Base-by-base conservation (phyloP, 768 basidiomycete species). In the Mycena kentingensis region DNA sequence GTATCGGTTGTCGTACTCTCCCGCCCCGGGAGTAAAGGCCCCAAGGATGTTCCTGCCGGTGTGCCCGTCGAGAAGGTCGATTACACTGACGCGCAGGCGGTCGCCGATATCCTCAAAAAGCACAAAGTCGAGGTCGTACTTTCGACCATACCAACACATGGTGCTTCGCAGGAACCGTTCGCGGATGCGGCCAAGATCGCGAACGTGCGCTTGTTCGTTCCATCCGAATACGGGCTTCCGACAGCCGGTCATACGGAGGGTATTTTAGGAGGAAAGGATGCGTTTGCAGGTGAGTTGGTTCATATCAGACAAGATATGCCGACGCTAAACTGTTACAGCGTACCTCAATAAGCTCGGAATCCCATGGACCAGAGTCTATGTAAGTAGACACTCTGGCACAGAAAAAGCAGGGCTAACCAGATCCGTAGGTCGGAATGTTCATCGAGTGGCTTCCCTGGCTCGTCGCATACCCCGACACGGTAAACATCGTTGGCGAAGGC, bases 221-320 rank as follows among this genome's bases (percentile, higher is more conserved):
- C 73, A 3, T 68, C 66, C n/a, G 74, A 74, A 50, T 75, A 60
- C 22, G 71, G 74, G 18, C 57, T 69, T 51, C 64, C 70, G 13
- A 70, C 67, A 0, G 65, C 66, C 21, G 73, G 67, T 3, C 61
- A 62, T 5, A 66, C 63, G 29, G 65, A 63, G 0, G 67, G 69
- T 49, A 15, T 42, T 60, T 42, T 57, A 13, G 26, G 42, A 48
- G 49, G 26, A 4, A 73, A 73, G 46, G 61, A 65, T 21, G 45
- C 60, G 31, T 47, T 71, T 43, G 70, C 64, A 27, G 61, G 72
- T 65, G 12, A 45, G 65, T 54, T 28, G 24, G 11, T 24, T 22
- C 13, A 8, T 21, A 3, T 25, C 22, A 26, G 25, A 8, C 15
- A 26, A 11, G 22, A 16, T 22, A 36, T 5, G 34, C 24, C 3